Percentiles rank a stretch among this genome's conserved stretches.
Evolutionary conservation across 2,329 filamentous ascomycete species (phyloP).

Genomic region (Ophiognomonia clavigignenti-juglandacearum): DNA sequence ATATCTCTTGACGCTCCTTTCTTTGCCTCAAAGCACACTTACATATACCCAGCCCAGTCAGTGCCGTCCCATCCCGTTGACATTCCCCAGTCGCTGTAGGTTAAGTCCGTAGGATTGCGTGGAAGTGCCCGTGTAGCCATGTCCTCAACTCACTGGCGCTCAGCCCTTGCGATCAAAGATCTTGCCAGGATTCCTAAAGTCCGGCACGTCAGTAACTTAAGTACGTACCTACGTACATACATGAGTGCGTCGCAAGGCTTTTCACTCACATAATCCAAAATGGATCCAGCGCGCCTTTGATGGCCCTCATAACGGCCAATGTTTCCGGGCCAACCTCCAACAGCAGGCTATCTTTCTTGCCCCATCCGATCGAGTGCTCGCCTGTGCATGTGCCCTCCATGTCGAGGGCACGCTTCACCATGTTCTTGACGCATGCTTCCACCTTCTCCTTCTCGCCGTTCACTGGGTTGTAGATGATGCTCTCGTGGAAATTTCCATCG

Average conservation of each 20-base stretch:
- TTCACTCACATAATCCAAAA: constrained; percentile 64
- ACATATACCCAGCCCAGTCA: no score
- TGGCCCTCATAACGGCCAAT: constrained; percentile 75
- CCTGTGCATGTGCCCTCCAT: constrained; percentile 95
- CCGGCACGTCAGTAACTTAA: constrained; percentile 7
- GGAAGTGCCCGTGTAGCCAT: no score
- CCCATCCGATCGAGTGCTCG: constrained; percentile 80
- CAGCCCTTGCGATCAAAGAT: constrained; percentile 64
- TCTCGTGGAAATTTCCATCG: constrained; percentile 92
- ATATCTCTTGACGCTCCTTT: no score
- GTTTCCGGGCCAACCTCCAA: constrained; percentile 79
- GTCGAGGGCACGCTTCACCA: constrained; percentile 84
- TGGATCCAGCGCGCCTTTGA: constrained; percentile 81
- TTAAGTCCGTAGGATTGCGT: no score
- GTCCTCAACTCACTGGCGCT: background rate
- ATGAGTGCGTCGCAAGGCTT: no score
- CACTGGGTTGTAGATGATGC: constrained; percentile 75
- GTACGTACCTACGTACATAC: no score
- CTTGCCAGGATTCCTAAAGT: constrained; percentile 69
- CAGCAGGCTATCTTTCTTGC: constrained; percentile 75
- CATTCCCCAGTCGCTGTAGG: no score
- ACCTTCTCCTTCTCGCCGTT: constrained; percentile 69
- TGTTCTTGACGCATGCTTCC: constrained; percentile 77
- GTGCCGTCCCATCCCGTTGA: no score
- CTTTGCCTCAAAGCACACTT: no score